Evolutionary conservation across 78 protist genomes (phyloP), one percentile per base, ranked within the genome.

Genomic region (Guillardia theta): DNA sequence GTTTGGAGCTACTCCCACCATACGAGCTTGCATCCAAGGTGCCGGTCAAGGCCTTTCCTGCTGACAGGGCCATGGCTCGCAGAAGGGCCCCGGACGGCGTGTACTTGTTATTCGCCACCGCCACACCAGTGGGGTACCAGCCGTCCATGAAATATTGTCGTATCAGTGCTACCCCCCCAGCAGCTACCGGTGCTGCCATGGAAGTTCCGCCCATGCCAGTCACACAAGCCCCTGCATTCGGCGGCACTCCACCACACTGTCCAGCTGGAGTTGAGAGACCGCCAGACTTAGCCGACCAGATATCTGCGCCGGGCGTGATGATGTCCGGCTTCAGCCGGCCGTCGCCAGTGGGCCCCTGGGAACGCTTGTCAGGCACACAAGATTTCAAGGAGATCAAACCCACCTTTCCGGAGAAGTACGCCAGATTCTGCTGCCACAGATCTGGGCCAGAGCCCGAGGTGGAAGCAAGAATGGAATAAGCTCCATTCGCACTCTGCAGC

Each of bases 161-260:
- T 0, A 97, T 93, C 0, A 96, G 93, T 0, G 95, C 94, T 4
- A 95, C 96, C 37, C 93, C 64, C 9, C 93, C 97, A 0, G 98
- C 96, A 19, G 92, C 95, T 0, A 90, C 54, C 27, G 98, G 98
- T 33, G 96, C 94, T 10, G 98, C 96, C 98, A 97, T 97, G 30
- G 96, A 95, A 30, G 98, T 96, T 62, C 90, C 90, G 48, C 19
- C 46, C 90, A 80, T 80, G 36, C 18, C 90, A 19, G 45, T 33
- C 9, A 70, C 83, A 1, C 39, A 24, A 36, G 83, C 33, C 41
- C 1, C 5, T 12, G 45, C 83, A 24, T 33, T 22, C 6, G 83
- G 83, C 41, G 83, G 41, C 33, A 43, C 83, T 15, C 45, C 83
- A 18, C 41, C 83, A 33, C 41, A 70, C 41, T 1, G 1, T 24